Base-by-base conservation (phyloP, 1,284 basidiomycete genomes). In the Hymenochaete sp. region DNA sequence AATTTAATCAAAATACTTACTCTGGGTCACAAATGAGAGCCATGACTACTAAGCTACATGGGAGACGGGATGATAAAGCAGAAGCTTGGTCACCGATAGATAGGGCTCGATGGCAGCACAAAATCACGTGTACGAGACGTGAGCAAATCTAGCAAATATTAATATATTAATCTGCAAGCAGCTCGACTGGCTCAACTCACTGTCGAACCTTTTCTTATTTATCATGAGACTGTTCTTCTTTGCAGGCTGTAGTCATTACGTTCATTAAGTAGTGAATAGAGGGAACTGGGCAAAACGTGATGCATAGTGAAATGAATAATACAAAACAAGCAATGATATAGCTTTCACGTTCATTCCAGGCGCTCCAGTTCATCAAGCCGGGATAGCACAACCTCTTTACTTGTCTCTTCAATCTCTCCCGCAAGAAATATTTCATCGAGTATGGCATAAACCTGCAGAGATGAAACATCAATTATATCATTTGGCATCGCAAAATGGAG, bases 341-440 rank as follows among this genome's bases (percentile, higher is more conserved):
- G n/a, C 2, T 9, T 16, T 24, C 19, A 16, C 21, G 28, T 27
- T 42, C 38, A 92, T 62, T 93, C 90, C 45, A 96, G 67, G 63
- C 91, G 91, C 67, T 95, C 93, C 50, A 96, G 67, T 57, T 86
- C 85, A 55, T 96, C 93, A 42, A 98, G 65, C 47, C 93, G 76
- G 33, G 84, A 77, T 27, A 98, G 67, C 0, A 98, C 92, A 14
- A 97, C 93, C 43, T 92, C 87, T 62, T 97, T 97, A 62, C 85
- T 92, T 18, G 95, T 98, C 67, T 98, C 96, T 65, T 98, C 92
- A 38, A 98, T 89, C 66, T 98, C 95, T 10, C 96, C 96, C 2
- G 95, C 95, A n/a, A 98, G 72, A 67, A 98, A 98, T 38, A 98
- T 90, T 60, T 98, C 95, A 62, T 98, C 96, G 47, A 98, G 72